Percentiles rank a stretch among this genome's conserved stretches.
These are phyloP conservation scores for Mallotus japonicus DNA, from an alignment of 441 rosid genomes.

Conservation along the genomic window DNA sequence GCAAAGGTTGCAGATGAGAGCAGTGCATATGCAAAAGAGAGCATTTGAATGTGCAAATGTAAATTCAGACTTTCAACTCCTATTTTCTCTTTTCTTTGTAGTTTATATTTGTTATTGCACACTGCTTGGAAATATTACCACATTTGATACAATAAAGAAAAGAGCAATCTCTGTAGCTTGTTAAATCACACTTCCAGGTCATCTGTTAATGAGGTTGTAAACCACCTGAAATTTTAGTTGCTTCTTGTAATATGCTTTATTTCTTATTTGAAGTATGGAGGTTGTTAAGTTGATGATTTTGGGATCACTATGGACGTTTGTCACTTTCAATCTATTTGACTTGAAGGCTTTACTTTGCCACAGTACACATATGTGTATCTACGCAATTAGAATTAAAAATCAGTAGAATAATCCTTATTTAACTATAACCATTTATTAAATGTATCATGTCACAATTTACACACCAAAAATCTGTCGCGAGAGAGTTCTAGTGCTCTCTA, in stretches of 20 bases:
- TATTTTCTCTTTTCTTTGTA: slow-evolving; percentile 16
- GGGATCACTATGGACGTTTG: not conserved
- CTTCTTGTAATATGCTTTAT: slow-evolving; percentile 6
- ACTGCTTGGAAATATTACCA: slow-evolving; percentile 29
- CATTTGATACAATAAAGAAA: slow-evolving; percentile 33
- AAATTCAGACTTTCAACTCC: slow-evolving; percentile 33
- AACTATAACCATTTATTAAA: too few species aligned
- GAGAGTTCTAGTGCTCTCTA: too few species aligned
- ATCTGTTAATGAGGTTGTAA: slow-evolving; percentile 20
- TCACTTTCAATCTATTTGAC: not conserved
- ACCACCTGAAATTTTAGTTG: not conserved
- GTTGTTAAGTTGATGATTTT: not conserved
- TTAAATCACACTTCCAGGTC: slow-evolving; percentile 7
- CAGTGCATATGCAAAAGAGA: slow-evolving; percentile 58
- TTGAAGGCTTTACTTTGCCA: not conserved
- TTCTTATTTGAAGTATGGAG: not conserved
- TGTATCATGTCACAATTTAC: too few species aligned
- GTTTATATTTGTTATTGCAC: slow-evolving; percentile 10
- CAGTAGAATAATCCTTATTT: too few species aligned
- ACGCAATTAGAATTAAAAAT: too few species aligned
- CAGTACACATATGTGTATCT: too few species aligned
- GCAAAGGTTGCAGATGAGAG: slow-evolving; percentile 86
- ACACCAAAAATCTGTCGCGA: too few species aligned
- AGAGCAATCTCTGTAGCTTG: slow-evolving; percentile 11
- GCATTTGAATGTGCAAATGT: slow-evolving; percentile 38